Evolutionary conservation across 2,329 filamentous ascomycete species (phyloP), one percentile per base, ranked within the genome.

Genomic region (Hypoxylon sp.): DNA sequence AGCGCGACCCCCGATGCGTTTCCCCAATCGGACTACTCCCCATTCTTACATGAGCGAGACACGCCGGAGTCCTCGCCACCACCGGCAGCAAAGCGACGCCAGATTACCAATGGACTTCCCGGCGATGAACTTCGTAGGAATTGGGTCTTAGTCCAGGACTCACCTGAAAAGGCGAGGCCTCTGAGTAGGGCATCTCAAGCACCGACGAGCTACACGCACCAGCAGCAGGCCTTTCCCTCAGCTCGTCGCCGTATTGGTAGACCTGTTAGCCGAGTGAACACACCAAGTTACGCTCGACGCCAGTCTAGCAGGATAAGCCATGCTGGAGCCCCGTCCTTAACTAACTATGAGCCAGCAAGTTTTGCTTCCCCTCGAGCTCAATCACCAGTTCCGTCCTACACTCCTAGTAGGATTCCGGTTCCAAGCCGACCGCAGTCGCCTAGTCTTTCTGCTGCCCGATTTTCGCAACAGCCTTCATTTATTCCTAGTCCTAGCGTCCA

Each of bases 81-180:
- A 2, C 84, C 83, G 3, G 81, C 85, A 1, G 80, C 83, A 1
- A 89, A 89, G 75, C 81, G 87, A 46, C 81, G 87, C 47, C 87
- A 89, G 66, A 83, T 86, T n/a, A 80, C 82, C 58, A 77, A 82
- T 1, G 81, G 83, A 17, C 81, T 83, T 35, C 59, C 72, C 3
- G 78, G 81, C 26, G 85, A 88, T 68, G 88, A 91, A 47, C 81
- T 92, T 5, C 83, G 87, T 31, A 86, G 85, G 61, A 92, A 90
- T 79, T 94, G 92, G 92, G 90, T 94, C 29, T 84, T 94, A 70
- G 88, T 94, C 26, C 82, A 82, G 61, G 84, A 85, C 48, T 77
- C 77, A 17, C 70, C 69, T 31, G 65, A 71, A 54, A 61, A 68
- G 37, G 64, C 55, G 22, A 69, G 67, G 29, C 73, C 67, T 52